Conservation (phyloP, 2,329 filamentous ascomycete species). For the Massarina eburnea region DNA sequence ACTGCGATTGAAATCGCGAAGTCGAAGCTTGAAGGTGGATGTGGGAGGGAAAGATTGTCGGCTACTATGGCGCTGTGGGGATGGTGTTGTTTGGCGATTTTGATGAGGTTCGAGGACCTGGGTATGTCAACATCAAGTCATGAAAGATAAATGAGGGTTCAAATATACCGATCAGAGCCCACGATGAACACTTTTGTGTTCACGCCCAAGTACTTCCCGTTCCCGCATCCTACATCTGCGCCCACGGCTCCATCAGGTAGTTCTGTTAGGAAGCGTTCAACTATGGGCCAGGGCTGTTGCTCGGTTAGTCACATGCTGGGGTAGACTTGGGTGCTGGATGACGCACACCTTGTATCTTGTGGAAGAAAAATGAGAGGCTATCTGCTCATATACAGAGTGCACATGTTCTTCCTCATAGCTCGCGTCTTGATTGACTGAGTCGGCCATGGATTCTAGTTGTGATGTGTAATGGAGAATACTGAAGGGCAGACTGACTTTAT, state of each 20-base stretch:
- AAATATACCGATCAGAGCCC: conserved; percentile 74
- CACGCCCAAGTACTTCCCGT: conserved; percentile 89
- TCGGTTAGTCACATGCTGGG: conserved; percentile 5
- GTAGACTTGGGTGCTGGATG: conserved; percentile 1
- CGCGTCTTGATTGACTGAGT: conserved; percentile 43
- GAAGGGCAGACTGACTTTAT: neutral
- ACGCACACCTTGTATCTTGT: conserved; percentile 68
- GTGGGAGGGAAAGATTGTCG: conserved; percentile 81
- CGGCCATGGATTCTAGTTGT: conserved; percentile 15
- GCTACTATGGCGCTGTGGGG: conserved; percentile 74
- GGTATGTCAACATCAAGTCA: neutral
- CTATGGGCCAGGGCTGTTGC: conserved; percentile 84
- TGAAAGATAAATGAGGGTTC: neutral
- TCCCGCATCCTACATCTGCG: conserved; percentile 91
- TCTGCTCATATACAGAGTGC: conserved; percentile 86
- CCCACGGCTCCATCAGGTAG: conserved; percentile 73
- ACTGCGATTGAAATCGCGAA: conserved; percentile 95
- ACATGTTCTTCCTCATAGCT: conserved; percentile 85
- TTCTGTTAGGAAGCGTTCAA: conserved; percentile 72
- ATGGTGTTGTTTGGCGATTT: conserved; percentile 56
- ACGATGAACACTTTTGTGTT: conserved; percentile 78
- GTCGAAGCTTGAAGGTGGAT: conserved; percentile 68
- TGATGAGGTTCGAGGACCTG: conserved; percentile 61
- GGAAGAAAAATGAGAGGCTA: conserved; percentile 80
- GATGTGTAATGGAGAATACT: neutral